Conservation (phyloP, 2,329 filamentous ascomycete genomes). For the Trichoderma guizhouense region DNA sequence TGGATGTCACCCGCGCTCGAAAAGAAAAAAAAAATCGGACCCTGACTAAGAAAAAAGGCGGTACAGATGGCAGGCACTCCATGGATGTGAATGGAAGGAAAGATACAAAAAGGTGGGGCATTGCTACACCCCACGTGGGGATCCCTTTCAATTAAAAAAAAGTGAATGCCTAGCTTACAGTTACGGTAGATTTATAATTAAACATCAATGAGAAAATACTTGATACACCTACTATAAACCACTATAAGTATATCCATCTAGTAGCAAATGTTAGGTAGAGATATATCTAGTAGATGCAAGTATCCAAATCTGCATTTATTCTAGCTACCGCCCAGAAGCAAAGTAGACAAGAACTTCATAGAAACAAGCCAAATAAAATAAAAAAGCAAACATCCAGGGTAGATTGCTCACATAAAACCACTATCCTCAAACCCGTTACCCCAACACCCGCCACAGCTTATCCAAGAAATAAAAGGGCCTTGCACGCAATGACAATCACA, state of each 20-base stretch:
- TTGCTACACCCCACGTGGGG: conserved; percentile 6
- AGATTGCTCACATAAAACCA: background rate
- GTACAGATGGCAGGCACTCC: background rate
- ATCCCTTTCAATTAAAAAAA: background rate
- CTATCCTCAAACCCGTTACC: background rate
- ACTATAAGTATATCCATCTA: background rate
- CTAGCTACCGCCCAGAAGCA: too few species aligned
- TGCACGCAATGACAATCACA: background rate
- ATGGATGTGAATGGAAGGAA: background rate
- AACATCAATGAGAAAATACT: background rate
- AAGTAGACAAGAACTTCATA: background rate
- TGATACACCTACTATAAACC: background rate
- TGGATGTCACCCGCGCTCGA: conserved; percentile 2
- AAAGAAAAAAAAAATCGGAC: background rate
- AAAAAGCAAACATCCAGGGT: background rate
- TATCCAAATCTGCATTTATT: too few species aligned
- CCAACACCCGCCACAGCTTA: background rate
- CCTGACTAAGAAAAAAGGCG: background rate
- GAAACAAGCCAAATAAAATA: background rate
- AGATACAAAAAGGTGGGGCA: background rate
- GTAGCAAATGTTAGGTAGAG: background rate
- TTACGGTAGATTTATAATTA: too few species aligned
- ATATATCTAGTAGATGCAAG: background rate
- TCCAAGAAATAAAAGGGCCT: background rate
- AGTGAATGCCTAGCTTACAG: background rate